phyloP scores from a whole-genome alignment of 169 alveolate genomes.

The Miamiensis avidus region DNA sequence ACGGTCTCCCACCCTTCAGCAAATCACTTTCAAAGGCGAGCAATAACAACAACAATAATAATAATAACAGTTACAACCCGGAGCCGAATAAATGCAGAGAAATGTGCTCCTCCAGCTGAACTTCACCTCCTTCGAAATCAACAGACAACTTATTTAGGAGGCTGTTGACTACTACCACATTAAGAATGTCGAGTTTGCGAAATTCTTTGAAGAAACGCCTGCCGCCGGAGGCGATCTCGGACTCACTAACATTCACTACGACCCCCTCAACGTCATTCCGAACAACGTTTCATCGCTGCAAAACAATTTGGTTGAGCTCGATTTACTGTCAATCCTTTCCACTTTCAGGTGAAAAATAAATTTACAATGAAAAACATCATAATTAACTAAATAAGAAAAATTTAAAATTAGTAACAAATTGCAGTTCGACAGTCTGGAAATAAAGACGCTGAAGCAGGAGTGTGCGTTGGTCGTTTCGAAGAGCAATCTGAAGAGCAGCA shows the following conservation, averaged over 20 bases:
- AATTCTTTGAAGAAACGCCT: neutral
- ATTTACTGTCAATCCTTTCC: neutral
- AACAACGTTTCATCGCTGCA: neutral
- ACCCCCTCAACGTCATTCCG: neutral
- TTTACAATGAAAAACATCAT: too few relatives aligned
- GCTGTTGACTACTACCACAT: neutral
- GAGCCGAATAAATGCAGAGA: neutral
- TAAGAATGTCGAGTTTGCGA: neutral
- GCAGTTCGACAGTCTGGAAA: slow-evolving; percentile 7
- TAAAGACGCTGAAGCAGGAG: slow-evolving; percentile 4
- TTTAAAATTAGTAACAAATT: neutral
- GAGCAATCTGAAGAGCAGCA: neutral
- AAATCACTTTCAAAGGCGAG: too few relatives aligned
- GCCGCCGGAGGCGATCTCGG: neutral
- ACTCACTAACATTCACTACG: neutral
- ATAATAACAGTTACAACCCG: neutral
- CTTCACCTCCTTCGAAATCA: neutral
- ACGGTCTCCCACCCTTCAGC: too few relatives aligned
- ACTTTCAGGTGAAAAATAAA: neutral
- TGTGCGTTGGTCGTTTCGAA: slow-evolving; percentile 10
- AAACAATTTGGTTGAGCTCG: neutral
- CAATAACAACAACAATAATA: too few relatives aligned
- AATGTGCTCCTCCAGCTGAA: neutral
- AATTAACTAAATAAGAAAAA: too few relatives aligned
- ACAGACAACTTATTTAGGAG: neutral